Evolutionary conservation across 2,329 filamentous ascomycete genomes (phyloP), one percentile per base, ranked within the genome.

Genomic region (Colletotrichum echinochloae): DNA sequence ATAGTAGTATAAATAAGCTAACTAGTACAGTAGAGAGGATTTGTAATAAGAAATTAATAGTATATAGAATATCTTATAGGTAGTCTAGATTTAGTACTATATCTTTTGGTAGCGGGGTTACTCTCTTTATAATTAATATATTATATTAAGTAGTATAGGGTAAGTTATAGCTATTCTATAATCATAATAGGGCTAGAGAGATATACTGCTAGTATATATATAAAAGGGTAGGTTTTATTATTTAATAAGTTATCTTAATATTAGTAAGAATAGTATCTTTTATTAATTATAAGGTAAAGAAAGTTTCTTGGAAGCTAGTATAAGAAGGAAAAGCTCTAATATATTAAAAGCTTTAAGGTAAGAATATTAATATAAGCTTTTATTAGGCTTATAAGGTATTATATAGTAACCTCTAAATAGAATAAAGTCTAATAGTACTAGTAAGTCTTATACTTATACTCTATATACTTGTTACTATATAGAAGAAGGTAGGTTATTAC

Each of bases 31-130:
- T 59, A 9, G 77, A 78, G 26, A 79, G 62, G 0, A 57, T 75
- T 57, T 79, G 78, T 4, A 75, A 77, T 3, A 77, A 71, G 52
- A 76, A 74, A 61, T 77, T 78, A 46, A 75, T 56, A 0, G 75
- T 78, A 26, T 73, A 70, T 54, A 79, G 59, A 30, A 76, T 73
- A 49, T 79, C 77, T 16, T 66, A 30, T 0, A 77, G 78, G 49
- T 78, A 61, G 5, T 75, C 69, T 20, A 78, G 46, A 71, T 79
- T 59, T 8, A 74, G 70, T 20, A 64, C 66, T 14, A 76, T 73
- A 52, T 77, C 78, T 26, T 69, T n/a, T 18, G 78, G 77, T 14
- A 75, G 76, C 39, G 76, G 74, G 44, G 64, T 64, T 44, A 64
- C 68, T 57, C 57, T 57, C 68, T 62, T 52, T 35, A 59, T 28